These are phyloP conservation scores for Eucalyptus tenuipes DNA, from an alignment of 345 rosid genomes.

Conservation along the genomic window DNA sequence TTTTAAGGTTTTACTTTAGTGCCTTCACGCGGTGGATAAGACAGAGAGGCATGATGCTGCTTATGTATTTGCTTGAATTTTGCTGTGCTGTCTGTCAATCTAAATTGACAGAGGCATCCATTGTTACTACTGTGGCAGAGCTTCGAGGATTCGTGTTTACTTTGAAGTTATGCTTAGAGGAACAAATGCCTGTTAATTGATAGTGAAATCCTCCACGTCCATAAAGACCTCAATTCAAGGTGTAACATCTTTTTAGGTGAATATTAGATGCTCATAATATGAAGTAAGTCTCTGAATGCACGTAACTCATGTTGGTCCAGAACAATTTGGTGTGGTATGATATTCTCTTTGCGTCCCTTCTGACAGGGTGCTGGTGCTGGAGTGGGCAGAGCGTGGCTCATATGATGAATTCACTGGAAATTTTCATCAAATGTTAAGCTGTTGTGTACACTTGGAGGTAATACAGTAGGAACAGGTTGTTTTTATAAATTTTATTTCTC, in stretches of 20 bases:
- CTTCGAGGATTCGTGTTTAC: background rate
- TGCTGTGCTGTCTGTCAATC: background rate
- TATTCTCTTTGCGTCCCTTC: background rate
- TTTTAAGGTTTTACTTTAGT: background rate
- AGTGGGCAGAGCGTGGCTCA: slow-evolving; percentile 25
- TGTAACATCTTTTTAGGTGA: background rate
- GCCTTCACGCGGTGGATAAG: background rate
- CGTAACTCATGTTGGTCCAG: background rate
- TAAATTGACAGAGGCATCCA: background rate
- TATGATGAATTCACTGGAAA: background rate
- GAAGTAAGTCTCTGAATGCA: background rate
- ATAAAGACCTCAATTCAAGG: background rate
- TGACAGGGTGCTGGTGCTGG: slow-evolving; percentile 39
- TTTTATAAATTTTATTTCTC: background rate
- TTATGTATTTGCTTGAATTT: background rate
- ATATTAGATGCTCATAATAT: background rate
- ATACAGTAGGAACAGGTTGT: background rate
- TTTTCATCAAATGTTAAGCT: background rate
- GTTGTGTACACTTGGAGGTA: slow-evolving; percentile 38
- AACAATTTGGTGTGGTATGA: background rate
- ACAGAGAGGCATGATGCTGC: background rate
- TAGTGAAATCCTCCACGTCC: background rate
- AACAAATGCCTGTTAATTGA: background rate
- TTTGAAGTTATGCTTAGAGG: background rate
- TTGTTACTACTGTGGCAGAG: background rate